These are phyloP conservation scores for Aspergillus sp. DNA, from an alignment of 2,329 filamentous ascomycete species.

Conservation along the genomic window DNA sequence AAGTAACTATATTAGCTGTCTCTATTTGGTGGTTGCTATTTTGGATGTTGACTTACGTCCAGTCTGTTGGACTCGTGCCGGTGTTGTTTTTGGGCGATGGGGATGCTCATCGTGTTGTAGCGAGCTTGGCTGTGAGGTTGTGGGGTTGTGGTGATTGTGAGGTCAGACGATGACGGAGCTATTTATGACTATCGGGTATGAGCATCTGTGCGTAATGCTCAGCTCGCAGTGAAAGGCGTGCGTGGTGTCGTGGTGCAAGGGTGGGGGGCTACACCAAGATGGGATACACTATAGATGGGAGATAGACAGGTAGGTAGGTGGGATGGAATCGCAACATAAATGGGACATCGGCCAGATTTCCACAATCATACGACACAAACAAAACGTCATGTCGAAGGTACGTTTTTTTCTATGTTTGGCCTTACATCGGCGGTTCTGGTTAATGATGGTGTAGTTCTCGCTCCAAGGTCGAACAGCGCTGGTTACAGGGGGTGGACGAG, in stretches of 20 bases:
- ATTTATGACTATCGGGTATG: background rate
- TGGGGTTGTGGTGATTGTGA: too few relatives aligned
- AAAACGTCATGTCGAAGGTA: slow-evolving; percentile 25
- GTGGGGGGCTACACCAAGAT: background rate
- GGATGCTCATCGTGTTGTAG: slow-evolving; percentile 44
- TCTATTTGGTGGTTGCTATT: too few relatives aligned
- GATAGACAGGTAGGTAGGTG: background rate
- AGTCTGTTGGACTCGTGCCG: slow-evolving; percentile 50
- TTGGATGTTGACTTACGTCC: slow-evolving; percentile 32
- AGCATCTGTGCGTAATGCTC: background rate
- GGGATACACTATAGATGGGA: background rate
- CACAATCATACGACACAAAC: background rate
- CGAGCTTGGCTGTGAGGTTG: too few relatives aligned
- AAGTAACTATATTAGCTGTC: too few relatives aligned
- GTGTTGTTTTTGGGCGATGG: slow-evolving; percentile 36
- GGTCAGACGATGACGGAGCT: background rate
- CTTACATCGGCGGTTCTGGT: too few relatives aligned
- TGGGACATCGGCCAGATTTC: background rate
- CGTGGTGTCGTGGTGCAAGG: background rate
- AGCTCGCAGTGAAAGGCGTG: background rate
- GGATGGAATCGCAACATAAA: slow-evolving; percentile 5
- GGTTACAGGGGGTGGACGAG: slow-evolving; percentile 49
- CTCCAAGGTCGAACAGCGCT: slow-evolving; percentile 49
- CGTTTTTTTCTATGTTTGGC: too few relatives aligned
- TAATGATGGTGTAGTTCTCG: slow-evolving; percentile 47